Evolutionary conservation across 768 basidiomycete genomes (phyloP), one percentile per base, ranked within the genome.

Genomic region (Pleurotus djamor): DNA sequence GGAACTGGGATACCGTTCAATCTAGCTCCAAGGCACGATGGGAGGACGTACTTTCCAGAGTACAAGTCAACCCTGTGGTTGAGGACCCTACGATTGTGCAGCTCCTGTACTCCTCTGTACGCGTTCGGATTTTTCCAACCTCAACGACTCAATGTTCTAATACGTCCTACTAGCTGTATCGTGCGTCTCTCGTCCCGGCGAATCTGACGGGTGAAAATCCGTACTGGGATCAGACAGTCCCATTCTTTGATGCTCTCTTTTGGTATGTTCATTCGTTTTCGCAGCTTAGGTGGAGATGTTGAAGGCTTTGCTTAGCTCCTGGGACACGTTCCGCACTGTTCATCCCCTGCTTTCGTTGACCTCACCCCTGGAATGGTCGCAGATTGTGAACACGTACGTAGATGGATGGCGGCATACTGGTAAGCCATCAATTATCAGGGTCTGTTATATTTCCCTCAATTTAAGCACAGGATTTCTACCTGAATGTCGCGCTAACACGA

Each of bases 261-360:
- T 82, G 80, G 81, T 79, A 51, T 56, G 71, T 60, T 28, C 37
- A 3, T 28, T 38, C n/a, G 13, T n/a, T 17, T n/a, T 8, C 36
- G 10, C 6, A 49, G 36, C 49, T 36, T 50, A 33, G 47, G 10
- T 33, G 2, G 7, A 21, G 10, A 45, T 5, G 10, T 21, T 10
- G 49, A 49, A 48, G 50, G 8, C 56, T 67, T 16, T 59, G 38
- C 41, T 10, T 54, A 82, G 81, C 66, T 82, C 81, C 4, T 83
- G 81, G 81, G 81, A 83, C 61, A 79, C 78, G 0, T 81, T 82
- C 74, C 75, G 81, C 48, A 82, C 80, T 4, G 79, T 81, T 0
- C 81, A 83, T 55, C 81, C 81, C 9, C 68, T 81, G 5, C 73
- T 81, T 13, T 82, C 81, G 4, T 61, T 82, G 35, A 71, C 73